Percentiles rank a stretch among this genome's conserved stretches.
These are phyloP conservation scores for Teratosphaeria epicoccoides DNA, from an alignment of 2,329 filamentous ascomycete species.

Conservation along the genomic window DNA sequence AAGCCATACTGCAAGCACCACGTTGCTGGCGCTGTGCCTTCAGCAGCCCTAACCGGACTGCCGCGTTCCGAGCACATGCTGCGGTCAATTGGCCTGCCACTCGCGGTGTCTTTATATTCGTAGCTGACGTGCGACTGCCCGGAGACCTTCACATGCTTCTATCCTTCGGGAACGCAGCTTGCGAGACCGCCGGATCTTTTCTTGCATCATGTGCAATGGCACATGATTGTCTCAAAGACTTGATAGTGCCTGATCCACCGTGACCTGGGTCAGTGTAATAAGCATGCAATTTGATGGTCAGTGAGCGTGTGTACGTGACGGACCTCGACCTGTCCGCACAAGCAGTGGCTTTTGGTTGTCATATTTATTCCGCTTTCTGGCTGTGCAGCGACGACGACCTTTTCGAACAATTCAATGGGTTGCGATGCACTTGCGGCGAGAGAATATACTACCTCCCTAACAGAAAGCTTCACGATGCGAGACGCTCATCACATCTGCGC, in stretches of 20 bases:
- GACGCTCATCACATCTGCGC: too few relatives aligned
- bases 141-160: conserved; percentile 7
- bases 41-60: conserved; percentile 11
- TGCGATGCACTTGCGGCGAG: too few relatives aligned
- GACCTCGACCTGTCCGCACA: neutral
- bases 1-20: conserved; percentile 14
- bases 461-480: too few relatives aligned
- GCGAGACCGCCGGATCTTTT: conserved; percentile 11
- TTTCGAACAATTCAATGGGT: neutral
- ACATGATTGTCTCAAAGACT: conserved; percentile 8
- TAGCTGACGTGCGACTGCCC: conserved; percentile 6
- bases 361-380: neutral
- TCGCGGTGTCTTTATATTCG: conserved; percentile 8
- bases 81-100: conserved; percentile 11
- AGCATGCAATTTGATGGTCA: neutral
- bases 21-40: conserved; percentile 7
- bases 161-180: conserved; percentile 9
- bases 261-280: conserved; percentile 1
- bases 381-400: neutral
- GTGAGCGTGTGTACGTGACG: neutral
- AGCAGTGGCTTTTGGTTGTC: neutral
- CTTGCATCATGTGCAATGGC: conserved; percentile 13
- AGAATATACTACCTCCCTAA: too few relatives aligned
- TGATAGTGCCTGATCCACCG: neutral
- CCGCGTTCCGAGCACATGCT: conserved; percentile 11